These are phyloP conservation scores for Acanthamoeba lenticulata DNA, from an alignment of 208 protist genomes.

Conservation along the genomic window DNA sequence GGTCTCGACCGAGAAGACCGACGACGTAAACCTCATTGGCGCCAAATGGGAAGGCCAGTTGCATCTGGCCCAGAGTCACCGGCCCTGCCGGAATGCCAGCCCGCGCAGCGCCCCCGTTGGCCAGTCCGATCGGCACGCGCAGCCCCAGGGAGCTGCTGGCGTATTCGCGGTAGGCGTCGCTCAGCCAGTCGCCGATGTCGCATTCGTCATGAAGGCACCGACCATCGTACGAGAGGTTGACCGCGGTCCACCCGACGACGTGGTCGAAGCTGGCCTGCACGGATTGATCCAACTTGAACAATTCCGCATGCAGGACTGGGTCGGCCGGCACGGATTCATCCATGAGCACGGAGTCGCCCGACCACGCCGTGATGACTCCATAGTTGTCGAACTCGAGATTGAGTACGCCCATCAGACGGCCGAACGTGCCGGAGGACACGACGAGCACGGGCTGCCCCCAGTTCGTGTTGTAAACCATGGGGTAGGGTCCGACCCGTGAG, in stretches of 20 bases:
- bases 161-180: not conserved
- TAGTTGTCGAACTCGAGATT: constrained; percentile 34
- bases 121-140: not conserved
- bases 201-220: not conserved
- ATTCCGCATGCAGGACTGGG: not conserved
- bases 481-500: not conserved
- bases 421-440: constrained; percentile 1
- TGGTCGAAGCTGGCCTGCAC: not conserved
- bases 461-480: not conserved
- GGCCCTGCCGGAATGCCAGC: not conserved
- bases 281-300: not conserved
- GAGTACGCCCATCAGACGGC: constrained; percentile 1
- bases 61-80: not conserved
- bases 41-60: not conserved
- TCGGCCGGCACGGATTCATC: not conserved
- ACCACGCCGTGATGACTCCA: constrained; percentile 35
- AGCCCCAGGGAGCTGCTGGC: not conserved
- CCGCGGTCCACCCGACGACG: not conserved
- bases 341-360: constrained; percentile 25
- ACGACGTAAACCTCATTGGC: not conserved
- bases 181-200: not conserved
- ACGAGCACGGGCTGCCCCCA: constrained; percentile 52
- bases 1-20: not conserved
- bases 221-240: not conserved
- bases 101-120: not conserved